A percentile compares a stretch with the other conserved stretches of the same genome.
These are phyloP conservation scores for Dictyostelium citrinum DNA, from an alignment of 78 protist species.

Conservation along the genomic window DNA sequence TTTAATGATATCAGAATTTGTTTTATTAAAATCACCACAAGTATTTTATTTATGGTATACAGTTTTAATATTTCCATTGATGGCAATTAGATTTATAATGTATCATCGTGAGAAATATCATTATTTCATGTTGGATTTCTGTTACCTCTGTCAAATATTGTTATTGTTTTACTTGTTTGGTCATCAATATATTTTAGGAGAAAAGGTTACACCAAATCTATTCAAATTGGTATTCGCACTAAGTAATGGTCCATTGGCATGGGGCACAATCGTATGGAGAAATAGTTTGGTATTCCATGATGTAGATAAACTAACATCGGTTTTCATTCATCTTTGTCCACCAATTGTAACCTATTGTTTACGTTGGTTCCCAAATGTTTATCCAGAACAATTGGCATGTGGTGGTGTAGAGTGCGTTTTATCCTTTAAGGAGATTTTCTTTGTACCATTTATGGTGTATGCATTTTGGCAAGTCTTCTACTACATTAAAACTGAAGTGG, in stretches of 20 bases:
- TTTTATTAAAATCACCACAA: slow-evolving; percentile 56
- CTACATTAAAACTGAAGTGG: slow-evolving; percentile 78
- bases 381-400: slow-evolving; percentile 24
- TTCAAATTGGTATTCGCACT: slow-evolving; percentile 71
- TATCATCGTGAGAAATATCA: slow-evolving; percentile 81
- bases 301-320: slow-evolving; percentile 86
- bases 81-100: slow-evolving; percentile 66
- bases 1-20: slow-evolving; percentile 59
- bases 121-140: slow-evolving; percentile 85
- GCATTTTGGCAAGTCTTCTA: slow-evolving; percentile 85
- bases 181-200: slow-evolving; percentile 33
- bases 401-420: slow-evolving; percentile 54
- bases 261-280: slow-evolving; percentile 84
- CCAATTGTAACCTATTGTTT: slow-evolving; percentile 79
- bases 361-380: slow-evolving; percentile 75
- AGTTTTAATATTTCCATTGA: slow-evolving; percentile 54
- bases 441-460: slow-evolving; percentile 56
- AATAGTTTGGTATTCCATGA: slow-evolving; percentile 88
- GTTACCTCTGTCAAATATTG: slow-evolving; percentile 77
- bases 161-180: slow-evolving; percentile 62
- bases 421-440: slow-evolving; percentile 3
- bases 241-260: slow-evolving; percentile 83
- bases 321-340: slow-evolving; percentile 86
- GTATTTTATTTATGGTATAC: slow-evolving; percentile 73
- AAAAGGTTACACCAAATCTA: background rate